Evolutionary conservation across 345 rosid genomes (phyloP).

Genomic region (Citrus glauca): DNA sequence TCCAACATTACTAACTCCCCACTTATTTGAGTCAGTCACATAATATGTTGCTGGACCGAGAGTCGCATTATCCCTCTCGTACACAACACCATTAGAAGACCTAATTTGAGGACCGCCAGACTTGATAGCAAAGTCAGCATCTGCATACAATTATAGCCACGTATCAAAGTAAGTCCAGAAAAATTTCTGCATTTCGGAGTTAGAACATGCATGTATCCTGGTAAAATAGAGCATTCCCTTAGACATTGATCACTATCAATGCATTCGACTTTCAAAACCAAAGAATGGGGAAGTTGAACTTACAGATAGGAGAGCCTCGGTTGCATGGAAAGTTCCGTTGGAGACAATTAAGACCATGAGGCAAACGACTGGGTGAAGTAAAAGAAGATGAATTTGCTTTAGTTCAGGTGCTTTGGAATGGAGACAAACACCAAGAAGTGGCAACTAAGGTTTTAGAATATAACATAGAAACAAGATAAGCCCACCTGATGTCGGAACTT

Average conservation of each 20-base stretch:
- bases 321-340: constrained; percentile 61
- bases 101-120: constrained; percentile 59
- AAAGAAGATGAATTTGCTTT: constrained; percentile 10
- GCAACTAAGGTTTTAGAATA: background rate
- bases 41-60: constrained; percentile 62
- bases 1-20: constrained; percentile 52
- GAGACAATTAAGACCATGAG: constrained; percentile 61
- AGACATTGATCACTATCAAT: background rate
- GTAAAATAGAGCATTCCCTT: no score
- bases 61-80: constrained; percentile 42
- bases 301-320: constrained; percentile 52
- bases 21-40: constrained; percentile 33
- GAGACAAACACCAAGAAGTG: background rate
- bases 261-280: background rate
- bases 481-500: constrained; percentile 41
- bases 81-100: constrained; percentile 30
- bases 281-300: constrained; percentile 21
- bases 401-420: background rate
- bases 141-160: constrained; percentile 20
- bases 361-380: constrained; percentile 26
- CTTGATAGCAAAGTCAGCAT: constrained; percentile 51
- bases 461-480: background rate
- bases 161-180: background rate
- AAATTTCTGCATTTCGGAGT: background rate
- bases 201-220: background rate